Base-by-base conservation (phyloP, 1,139 yeast species). In the Arxiozyma slooffiae region DNA sequence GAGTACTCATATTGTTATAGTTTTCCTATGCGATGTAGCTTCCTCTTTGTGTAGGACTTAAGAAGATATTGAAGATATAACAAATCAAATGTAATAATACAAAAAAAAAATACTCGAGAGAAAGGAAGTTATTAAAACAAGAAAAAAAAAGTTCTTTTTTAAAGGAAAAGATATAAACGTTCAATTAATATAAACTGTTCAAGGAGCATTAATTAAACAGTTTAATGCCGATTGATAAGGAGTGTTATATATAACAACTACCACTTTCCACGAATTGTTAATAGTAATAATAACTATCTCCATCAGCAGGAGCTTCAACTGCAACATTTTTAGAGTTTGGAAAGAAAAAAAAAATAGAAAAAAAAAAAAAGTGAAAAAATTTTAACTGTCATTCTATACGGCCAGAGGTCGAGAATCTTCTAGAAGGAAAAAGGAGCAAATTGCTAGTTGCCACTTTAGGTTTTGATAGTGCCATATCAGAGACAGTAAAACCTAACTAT, bases 1-100 rank as follows among this genome's bases (percentile, higher is more conserved):
- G 97, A 70, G 87, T 81, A 71, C 87, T 81, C 86, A 82, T 82
- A 14, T 16, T 44, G 44, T 30, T 23, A 37, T 30, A 24, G 36
- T 11, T 30, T 30, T 30, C 36, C 36, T 30, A 14, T 30, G 36
- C 14, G n/a, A 30, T 30, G n/a, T 30, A 30, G 36, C 14, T 11
- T 14, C n/a, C 6, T 30, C n/a, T 14, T 30, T 6, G 36, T 3
- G 3, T 30, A n/a, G 16, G n/a, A 14, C 14, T 11, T 30, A 11
- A 30, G n/a, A 30, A 14, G 7, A 48, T 60, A 73, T 40, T 41
- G 30, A 41, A 49, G 38, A 17, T 47, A n/a, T 45, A 39, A 46
- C 20, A 20, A 26, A 3, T n/a, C 11, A 20, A 20, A n/a, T 20
- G 20, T 26, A 26, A 38, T 11, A n/a, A 17, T 8, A 44, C n/a